Percentiles rank a stretch among this genome's conserved stretches.
Evolutionary conservation across 2,329 filamentous ascomycete genomes (phyloP).

Genomic region (Byssothecium circinans): DNA sequence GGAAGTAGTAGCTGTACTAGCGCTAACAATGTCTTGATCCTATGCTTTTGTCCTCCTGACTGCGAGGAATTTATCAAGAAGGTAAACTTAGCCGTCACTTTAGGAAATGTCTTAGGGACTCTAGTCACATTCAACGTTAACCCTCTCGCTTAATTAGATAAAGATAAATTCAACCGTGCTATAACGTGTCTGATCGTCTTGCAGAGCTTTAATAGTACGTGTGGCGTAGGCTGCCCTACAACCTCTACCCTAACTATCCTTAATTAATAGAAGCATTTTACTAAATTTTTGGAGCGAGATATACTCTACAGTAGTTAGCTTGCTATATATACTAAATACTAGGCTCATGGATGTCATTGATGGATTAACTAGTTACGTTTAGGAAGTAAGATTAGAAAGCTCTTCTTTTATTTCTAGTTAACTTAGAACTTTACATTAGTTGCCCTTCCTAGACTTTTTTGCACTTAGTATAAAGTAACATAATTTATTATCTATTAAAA

Average conservation of each 20-base stretch:
- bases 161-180: slow-evolving; percentile 12
- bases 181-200: slow-evolving; percentile 10
- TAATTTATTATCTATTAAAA: too few relatives aligned
- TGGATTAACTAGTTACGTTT: neutral
- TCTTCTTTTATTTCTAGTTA: too few relatives aligned
- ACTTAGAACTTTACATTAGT: too few relatives aligned
- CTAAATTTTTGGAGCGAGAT: slow-evolving; percentile 7
- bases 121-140: slow-evolving; percentile 10
- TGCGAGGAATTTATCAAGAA: slow-evolving; percentile 12
- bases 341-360: neutral
- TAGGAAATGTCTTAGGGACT: slow-evolving; percentile 8
- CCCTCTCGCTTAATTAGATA: slow-evolving; percentile 8
- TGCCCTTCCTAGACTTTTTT: too few relatives aligned
- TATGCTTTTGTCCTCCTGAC: slow-evolving; percentile 14
- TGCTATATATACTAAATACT: slow-evolving; percentile 9
- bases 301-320: slow-evolving; percentile 8
- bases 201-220: slow-evolving; percentile 13
- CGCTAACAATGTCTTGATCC: slow-evolving; percentile 13
- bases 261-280: slow-evolving; percentile 11
- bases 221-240: slow-evolving; percentile 9
- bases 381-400: too few relatives aligned
- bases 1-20: slow-evolving; percentile 11
- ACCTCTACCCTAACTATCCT: slow-evolving; percentile 11
- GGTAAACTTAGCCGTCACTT: slow-evolving; percentile 10
- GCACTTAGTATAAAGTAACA: too few relatives aligned